These are phyloP conservation scores for Pseudoneurospora amorphoporcata DNA, from an alignment of 495 filamentous ascomycete species.

Conservation along the genomic window DNA sequence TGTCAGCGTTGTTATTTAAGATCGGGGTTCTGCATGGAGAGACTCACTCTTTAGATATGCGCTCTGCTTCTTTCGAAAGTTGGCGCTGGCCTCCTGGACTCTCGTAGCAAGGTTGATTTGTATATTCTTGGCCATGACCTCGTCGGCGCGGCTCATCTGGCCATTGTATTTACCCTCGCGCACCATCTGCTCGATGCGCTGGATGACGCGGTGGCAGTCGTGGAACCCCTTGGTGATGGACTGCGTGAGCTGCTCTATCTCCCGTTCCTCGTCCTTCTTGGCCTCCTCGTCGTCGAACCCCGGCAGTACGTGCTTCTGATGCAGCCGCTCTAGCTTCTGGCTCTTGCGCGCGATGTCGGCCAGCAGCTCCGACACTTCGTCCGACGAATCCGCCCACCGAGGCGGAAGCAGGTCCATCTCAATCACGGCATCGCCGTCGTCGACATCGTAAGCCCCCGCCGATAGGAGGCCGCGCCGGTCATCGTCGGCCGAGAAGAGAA, in stretches of 20 bases:
- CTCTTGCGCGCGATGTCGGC: constrained; percentile 72
- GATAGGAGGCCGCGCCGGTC: constrained; percentile 86
- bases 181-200: constrained; percentile 78
- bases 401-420: constrained; percentile 97
- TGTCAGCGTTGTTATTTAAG: background rate
- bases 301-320: constrained; percentile 93
- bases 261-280: constrained; percentile 68
- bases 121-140: constrained; percentile 93
- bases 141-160: constrained; percentile 66
- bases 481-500: constrained; percentile 35
- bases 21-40: background rate
- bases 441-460: constrained; percentile 62
- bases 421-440: constrained; percentile 85
- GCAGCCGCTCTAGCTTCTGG: constrained; percentile 74
- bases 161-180: constrained; percentile 58
- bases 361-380: constrained; percentile 82
- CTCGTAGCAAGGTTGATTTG: constrained; percentile 78
- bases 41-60: constrained; percentile 82
- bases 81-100: constrained; percentile 86
- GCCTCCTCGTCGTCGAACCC: constrained; percentile 93
- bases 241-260: constrained; percentile 85
- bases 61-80: constrained; percentile 93
- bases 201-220: constrained; percentile 76
- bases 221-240: constrained; percentile 84
- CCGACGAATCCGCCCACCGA: constrained; percentile 89